Conservation (phyloP, 2,329 filamentous ascomycete genomes). For the Phyllosticta ampelicida region DNA sequence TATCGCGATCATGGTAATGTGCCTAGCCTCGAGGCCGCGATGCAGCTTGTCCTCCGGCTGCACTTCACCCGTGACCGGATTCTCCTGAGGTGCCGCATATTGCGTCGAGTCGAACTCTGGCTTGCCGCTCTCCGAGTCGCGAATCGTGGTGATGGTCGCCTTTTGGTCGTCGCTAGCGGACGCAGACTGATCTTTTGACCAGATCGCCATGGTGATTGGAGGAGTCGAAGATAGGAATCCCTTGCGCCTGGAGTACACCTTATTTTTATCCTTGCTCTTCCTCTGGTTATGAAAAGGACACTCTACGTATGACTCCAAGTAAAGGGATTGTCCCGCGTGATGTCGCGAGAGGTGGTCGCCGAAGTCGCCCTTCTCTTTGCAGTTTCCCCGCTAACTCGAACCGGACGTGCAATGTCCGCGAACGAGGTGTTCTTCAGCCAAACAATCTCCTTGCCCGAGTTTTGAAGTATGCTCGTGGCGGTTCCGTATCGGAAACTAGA, state of each 20-base stretch:
- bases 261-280: neutral
- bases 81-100: neutral
- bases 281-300: neutral
- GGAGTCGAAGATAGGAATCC: neutral
- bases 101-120: neutral
- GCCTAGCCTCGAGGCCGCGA: slow-evolving; percentile 43
- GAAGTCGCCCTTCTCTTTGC: neutral
- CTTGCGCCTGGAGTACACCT: neutral
- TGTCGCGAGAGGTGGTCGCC: neutral
- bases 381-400: neutral
- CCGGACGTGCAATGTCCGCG: neutral
- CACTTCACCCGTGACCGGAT: slow-evolving; percentile 1
- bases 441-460: neutral
- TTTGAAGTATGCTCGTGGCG: neutral
- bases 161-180: neutral
- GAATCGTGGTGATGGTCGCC: neutral
- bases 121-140: slow-evolving; percentile 5
- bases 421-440: neutral
- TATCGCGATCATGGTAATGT: slow-evolving; percentile 57
- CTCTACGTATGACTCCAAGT: neutral
- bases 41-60: slow-evolving; percentile 28
- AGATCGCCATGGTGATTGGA: neutral
- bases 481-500: neutral
- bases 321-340: neutral
- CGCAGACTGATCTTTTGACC: neutral